Conservation (phyloP, 75 land plant species). For the Sequoiadendron giganteum region DNA sequence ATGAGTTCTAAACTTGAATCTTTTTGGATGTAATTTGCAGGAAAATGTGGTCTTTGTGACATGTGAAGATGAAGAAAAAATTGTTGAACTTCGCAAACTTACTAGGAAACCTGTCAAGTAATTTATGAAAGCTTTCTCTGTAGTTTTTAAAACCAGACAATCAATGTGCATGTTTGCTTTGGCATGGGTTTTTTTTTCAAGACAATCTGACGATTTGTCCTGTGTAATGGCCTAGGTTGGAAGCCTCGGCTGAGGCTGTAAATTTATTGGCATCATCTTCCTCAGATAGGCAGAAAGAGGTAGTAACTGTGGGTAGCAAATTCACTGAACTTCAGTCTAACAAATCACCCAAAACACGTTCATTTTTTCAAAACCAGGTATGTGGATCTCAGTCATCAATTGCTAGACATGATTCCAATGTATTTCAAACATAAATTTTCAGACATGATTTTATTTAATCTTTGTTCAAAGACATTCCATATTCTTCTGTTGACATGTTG, state of each 20-base stretch:
- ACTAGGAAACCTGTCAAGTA: slow-evolving; percentile 66
- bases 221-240: slow-evolving; percentile 42
- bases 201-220: not conserved
- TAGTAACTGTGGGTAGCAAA: slow-evolving; percentile 6
- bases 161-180: not conserved
- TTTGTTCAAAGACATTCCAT: not conserved
- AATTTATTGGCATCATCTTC: slow-evolving; percentile 29
- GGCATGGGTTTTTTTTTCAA: not conserved
- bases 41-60: slow-evolving; percentile 99
- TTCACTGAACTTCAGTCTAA: not conserved
- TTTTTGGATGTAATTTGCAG: slow-evolving; percentile 33
- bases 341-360: not conserved
- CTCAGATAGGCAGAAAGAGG: slow-evolving; percentile 9
- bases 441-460: not conserved
- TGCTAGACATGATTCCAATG: too few relatives aligned
- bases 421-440: too few relatives aligned
- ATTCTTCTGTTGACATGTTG: not conserved
- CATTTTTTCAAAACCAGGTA: not conserved
- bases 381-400: not conserved
- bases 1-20: not conserved
- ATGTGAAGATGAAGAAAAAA: slow-evolving; percentile 90
- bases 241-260: slow-evolving; percentile 70
- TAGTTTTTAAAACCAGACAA: not conserved
- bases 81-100: slow-evolving; percentile 44
- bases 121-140: not conserved